Conservation (phyloP, 2,329 filamentous ascomycete genomes). For the Aspergillus terreus region DNA sequence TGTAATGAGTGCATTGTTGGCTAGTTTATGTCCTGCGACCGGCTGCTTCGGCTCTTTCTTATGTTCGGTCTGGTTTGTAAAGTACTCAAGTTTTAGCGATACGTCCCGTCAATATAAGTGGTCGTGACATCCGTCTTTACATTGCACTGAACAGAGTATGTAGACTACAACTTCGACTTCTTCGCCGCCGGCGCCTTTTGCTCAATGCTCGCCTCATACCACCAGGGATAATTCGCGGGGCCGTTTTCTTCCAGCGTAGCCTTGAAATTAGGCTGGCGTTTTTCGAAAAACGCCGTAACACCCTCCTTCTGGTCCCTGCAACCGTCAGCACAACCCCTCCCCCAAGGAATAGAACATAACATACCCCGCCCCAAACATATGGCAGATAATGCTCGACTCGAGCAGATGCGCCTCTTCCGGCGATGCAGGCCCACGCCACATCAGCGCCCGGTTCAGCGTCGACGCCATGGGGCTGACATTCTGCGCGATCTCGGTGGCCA, state of each 20-base stretch:
- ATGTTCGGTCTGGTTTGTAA: no score
- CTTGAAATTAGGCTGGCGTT: conserved; percentile 60
- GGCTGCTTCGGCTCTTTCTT: not conserved
- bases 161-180: conserved; percentile 19
- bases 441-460: conserved; percentile 67
- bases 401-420: conserved; percentile 69
- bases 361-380: conserved; percentile 34
- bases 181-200: conserved; percentile 17
- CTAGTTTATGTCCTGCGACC: not conserved
- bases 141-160: not conserved
- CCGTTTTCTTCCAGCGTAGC: conserved; percentile 59
- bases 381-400: conserved; percentile 48
- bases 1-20: conserved; percentile 18
- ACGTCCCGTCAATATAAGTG: no score
- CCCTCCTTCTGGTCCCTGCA: conserved; percentile 63
- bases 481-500: conserved; percentile 63
- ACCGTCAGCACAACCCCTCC: not conserved
- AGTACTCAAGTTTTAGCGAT: no score
- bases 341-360: not conserved
- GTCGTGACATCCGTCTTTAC: no score
- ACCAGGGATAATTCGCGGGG: conserved; percentile 65
- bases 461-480: conserved; percentile 64
- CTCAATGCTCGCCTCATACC: conserved; percentile 53
- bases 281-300: conserved; percentile 65
- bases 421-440: conserved; percentile 53